Evolutionary conservation across 106 monocot species (phyloP).

Genomic region (Dendrobium chrysotoxum): DNA sequence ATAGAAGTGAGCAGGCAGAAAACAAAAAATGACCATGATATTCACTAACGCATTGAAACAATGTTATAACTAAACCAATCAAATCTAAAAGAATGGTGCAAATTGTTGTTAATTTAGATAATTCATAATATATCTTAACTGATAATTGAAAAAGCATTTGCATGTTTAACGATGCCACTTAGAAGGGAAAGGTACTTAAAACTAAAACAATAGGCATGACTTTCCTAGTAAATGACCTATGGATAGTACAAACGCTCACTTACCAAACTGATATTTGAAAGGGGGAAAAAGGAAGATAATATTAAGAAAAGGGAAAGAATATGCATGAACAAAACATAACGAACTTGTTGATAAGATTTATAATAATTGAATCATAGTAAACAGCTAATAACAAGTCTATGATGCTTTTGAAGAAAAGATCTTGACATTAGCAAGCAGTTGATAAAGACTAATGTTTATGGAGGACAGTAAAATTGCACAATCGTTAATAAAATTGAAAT

Average conservation of each 20-base stretch:
- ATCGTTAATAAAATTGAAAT: not conserved
- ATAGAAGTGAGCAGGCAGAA: too few species aligned
- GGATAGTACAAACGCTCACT: not conserved
- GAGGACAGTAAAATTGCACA: not conserved
- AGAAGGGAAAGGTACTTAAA: not conserved
- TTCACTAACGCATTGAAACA: too few species aligned
- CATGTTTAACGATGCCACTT: not conserved
- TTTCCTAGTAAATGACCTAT: not conserved
- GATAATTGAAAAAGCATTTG: not conserved
- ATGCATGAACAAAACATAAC: not conserved
- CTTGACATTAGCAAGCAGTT: not conserved
- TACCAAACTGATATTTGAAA: not conserved
- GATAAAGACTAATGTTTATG: not conserved
- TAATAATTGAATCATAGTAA: not conserved
- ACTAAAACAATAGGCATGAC: not conserved
- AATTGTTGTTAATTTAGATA: not conserved
- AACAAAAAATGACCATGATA: too few species aligned
- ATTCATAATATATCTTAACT: not conserved
- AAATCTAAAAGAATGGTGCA: too few species aligned
- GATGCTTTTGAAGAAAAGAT: not conserved
- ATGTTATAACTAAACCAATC: too few species aligned
- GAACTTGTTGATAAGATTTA: not conserved
- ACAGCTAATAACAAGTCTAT: not conserved
- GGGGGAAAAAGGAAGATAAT: not conserved
- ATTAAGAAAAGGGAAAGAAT: not conserved